Evolutionary conservation across 179 eudicot genomes (phyloP).

Genomic region (Actinidia arguta): DNA sequence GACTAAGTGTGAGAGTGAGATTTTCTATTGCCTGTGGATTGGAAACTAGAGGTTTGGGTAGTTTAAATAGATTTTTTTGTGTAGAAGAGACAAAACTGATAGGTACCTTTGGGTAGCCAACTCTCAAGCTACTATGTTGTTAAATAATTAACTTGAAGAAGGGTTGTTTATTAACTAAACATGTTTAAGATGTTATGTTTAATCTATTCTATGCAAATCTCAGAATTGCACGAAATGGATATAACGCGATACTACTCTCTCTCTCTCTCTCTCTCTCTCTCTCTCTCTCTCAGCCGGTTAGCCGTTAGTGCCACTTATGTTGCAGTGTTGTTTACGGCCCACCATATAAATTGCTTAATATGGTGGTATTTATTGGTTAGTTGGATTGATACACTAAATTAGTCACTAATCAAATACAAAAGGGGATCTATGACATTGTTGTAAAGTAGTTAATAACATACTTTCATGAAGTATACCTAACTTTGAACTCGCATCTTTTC

Average conservation of each 20-base stretch:
- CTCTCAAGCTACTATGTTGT: neutral
- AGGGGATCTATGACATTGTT: no score
- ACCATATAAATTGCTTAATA: no score
- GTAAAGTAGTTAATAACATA: no score
- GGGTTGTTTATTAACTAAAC: constrained; percentile 15
- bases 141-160: no score
- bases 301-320: no score
- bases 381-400: no score
- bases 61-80: neutral
- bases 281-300: neutral
- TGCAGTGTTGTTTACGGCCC: no score
- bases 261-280: neutral
- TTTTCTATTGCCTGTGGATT: no score
- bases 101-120: constrained; percentile 23
- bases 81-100: neutral
- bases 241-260: neutral
- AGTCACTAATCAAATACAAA: no score
- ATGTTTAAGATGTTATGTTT: neutral
- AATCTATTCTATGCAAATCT: neutral
- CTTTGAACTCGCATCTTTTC: neutral
- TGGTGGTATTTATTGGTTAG: no score
- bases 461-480: no score
- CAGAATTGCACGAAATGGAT: neutral
- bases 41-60: neutral
- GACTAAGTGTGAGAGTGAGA: no score